Base-by-base conservation (phyloP, 2,329 filamentous ascomycete genomes). In the Ophiognomonia clavigignenti-juglandacearum region DNA sequence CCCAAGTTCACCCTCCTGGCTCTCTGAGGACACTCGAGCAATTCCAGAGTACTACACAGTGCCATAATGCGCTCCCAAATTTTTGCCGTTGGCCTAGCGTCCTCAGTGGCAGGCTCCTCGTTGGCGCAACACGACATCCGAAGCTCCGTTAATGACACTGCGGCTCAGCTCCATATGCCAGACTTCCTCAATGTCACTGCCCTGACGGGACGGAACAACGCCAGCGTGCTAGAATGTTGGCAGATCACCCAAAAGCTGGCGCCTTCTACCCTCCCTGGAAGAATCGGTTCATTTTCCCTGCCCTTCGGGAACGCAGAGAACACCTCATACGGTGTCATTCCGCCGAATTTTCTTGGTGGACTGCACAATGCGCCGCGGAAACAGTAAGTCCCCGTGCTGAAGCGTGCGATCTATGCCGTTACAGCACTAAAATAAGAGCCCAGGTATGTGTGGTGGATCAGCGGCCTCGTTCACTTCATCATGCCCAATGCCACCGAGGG, bases 201-300 rank as follows among this genome's bases (percentile, higher is more conserved):
- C 22, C 52, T 72, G 36, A 53, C 55, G 24, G 63, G 63, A 5
- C 54, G 45, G n/a, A 55, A 65, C 45, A 62, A 63, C 51, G 53
- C 54, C 4, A 72, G 68, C 16, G 61, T 56, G 1, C 56, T 72
- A 14, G 65, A 72, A 58, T 72, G 69, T 55, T 72, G 68, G 70
- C 61, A 67, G 48, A 50, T 72, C 11, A 52, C 59, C 11, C 50
- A 61, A 1, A 60, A 62, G 6, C 69, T 70, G 48, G 32, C 56
- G 14, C 54, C 50, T 1, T 66, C 65, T 6, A 53, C 53, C 3
- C 36, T 61, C 22, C 52, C 63, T 6, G 66, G 67, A 2, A 63
- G 56, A 6, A 20, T 56, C 4, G 67, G 68, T 4, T 53, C 60
- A 2, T 52, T 56, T 4, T 34, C 52, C 10, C 48, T 64, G 2